These are phyloP conservation scores for Massariosphaeria phaeospora DNA, from an alignment of 495 filamentous ascomycete species.

Conservation along the genomic window DNA sequence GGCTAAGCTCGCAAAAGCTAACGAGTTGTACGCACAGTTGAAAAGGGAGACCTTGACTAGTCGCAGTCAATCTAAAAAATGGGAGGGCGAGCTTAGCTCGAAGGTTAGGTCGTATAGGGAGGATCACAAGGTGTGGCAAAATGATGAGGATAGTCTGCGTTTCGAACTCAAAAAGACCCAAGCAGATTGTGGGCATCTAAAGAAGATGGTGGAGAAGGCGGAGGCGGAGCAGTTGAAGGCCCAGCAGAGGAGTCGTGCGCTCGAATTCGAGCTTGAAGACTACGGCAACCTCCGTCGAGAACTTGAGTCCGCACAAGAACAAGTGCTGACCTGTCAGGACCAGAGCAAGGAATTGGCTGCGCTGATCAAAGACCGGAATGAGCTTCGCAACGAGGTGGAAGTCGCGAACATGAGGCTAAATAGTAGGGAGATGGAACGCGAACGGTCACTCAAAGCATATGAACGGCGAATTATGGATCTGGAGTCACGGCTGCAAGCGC, in stretches of 20 bases:
- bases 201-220: slow-evolving; percentile 53
- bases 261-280: slow-evolving; percentile 56
- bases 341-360: slow-evolving; percentile 51
- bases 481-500: slow-evolving; percentile 40
- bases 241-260: slow-evolving; percentile 54
- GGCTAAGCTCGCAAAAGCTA: slow-evolving; percentile 61
- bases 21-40: slow-evolving; percentile 55
- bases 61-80: slow-evolving; percentile 62
- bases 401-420: slow-evolving; percentile 49
- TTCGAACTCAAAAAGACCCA: slow-evolving; percentile 50
- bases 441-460: slow-evolving; percentile 44
- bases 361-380: slow-evolving; percentile 49
- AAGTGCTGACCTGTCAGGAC: slow-evolving; percentile 55
- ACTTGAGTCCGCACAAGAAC: slow-evolving; percentile 52
- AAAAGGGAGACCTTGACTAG: slow-evolving; percentile 62
- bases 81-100: slow-evolving; percentile 58
- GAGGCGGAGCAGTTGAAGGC: slow-evolving; percentile 57
- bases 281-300: slow-evolving; percentile 54
- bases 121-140: slow-evolving; percentile 61
- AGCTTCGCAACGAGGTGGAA: slow-evolving; percentile 49
- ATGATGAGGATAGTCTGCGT: slow-evolving; percentile 50
- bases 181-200: slow-evolving; percentile 52
- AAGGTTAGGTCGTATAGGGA: slow-evolving; percentile 58
- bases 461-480: slow-evolving; percentile 46
- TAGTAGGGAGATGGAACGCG: slow-evolving; percentile 50